Evolutionary conservation across 345 rosid species (phyloP).

Genomic region (Excoecaria agallocha): DNA sequence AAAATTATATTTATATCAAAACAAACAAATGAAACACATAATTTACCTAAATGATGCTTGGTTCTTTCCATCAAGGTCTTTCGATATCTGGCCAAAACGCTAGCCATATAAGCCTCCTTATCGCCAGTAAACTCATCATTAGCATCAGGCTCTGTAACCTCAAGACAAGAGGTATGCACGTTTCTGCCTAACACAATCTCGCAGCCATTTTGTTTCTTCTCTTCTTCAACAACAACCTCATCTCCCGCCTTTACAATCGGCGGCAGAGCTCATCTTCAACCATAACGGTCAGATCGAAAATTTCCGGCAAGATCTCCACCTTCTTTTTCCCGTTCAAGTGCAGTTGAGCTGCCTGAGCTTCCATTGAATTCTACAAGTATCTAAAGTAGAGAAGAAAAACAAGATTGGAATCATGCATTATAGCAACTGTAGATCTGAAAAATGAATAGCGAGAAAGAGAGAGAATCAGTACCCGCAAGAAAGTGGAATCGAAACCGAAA

Average conservation of each 20-base stretch:
- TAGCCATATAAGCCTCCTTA: slow-evolving; percentile 91
- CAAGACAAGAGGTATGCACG: slow-evolving; percentile 73
- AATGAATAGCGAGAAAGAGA: background rate
- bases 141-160: slow-evolving; percentile 84
- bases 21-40: background rate
- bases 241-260: slow-evolving; percentile 26
- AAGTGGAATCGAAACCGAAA: background rate
- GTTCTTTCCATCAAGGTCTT: slow-evolving; percentile 77
- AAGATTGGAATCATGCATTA: background rate
- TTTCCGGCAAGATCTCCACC: slow-evolving; percentile 14
- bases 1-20: background rate
- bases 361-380: background rate
- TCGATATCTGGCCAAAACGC: slow-evolving; percentile 81
- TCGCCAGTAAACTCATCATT: slow-evolving; percentile 90
- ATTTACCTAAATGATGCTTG: slow-evolving; percentile 70
- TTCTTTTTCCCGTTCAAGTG: background rate
- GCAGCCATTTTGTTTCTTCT: slow-evolving; percentile 26
- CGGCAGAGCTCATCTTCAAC: slow-evolving; percentile 44
- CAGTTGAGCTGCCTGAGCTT: background rate
- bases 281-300: slow-evolving; percentile 47
- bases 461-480: background rate
- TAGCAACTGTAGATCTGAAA: background rate
- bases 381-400: background rate
- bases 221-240: slow-evolving; percentile 10
- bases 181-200: slow-evolving; percentile 84